Evolutionary conservation across 2,329 filamentous ascomycete species (phyloP).

Genomic region (Trichothecium sympodiale): DNA sequence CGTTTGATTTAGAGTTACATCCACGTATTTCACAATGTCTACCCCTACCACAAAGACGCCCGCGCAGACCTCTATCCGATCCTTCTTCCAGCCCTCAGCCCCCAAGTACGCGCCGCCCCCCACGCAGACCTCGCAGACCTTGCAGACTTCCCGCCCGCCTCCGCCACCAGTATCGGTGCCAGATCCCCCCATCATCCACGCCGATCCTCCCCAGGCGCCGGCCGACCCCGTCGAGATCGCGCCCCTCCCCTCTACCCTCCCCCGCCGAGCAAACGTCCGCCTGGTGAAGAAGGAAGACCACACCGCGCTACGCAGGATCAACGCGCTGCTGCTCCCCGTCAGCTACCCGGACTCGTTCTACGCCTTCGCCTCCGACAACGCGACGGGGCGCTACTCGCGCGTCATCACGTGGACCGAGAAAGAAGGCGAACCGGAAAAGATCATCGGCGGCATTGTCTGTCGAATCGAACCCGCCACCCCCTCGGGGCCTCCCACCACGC

Average conservation of each 20-base stretch:
- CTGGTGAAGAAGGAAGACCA: slow-evolving; percentile 39
- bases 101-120: slow-evolving; percentile 24
- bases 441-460: slow-evolving; percentile 52
- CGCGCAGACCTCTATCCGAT: slow-evolving; percentile 46
- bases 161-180: slow-evolving; percentile 2
- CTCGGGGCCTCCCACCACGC: slow-evolving; percentile 9
- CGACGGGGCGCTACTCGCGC: slow-evolving; percentile 43
- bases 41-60: slow-evolving; percentile 25
- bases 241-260: slow-evolving; percentile 21
- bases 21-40: slow-evolving; percentile 19
- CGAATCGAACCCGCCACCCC: slow-evolving; percentile 36
- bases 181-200: slow-evolving; percentile 12
- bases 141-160: slow-evolving; percentile 9
- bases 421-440: slow-evolving; percentile 29
- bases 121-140: slow-evolving; percentile 8
- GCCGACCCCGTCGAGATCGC: slow-evolving; percentile 10
- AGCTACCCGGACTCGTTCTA: slow-evolving; percentile 56
- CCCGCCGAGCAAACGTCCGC: slow-evolving; percentile 41
- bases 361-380: slow-evolving; percentile 37
- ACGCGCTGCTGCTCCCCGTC: slow-evolving; percentile 52
- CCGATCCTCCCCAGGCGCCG: slow-evolving; percentile 17
- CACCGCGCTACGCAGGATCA: slow-evolving; percentile 50
- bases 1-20: too few species aligned
- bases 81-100: slow-evolving; percentile 45
- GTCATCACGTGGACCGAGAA: slow-evolving; percentile 46